These are phyloP conservation scores for Durotheca rogersii DNA, from an alignment of 495 filamentous ascomycete species.

Conservation along the genomic window DNA sequence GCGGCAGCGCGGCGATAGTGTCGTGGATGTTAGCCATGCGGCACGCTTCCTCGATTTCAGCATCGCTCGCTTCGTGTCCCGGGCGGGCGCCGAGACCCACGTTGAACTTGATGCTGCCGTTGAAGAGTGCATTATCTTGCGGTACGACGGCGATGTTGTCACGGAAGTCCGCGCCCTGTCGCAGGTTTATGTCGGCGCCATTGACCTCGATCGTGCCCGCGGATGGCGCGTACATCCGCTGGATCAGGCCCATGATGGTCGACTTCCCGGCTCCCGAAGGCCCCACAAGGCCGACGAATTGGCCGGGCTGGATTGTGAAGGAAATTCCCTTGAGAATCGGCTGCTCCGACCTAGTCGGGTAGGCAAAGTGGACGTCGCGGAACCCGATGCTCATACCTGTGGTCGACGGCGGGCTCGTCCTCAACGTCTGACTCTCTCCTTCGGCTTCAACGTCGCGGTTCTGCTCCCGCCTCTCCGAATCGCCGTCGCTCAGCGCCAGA, in stretches of 20 bases:
- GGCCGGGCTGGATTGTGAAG: conserved; percentile 56
- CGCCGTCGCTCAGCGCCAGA: neutral
- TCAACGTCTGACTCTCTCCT: conserved; percentile 36
- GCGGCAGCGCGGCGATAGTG: conserved; percentile 51
- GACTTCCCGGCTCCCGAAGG: conserved; percentile 61
- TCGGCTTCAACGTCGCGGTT: conserved; percentile 37
- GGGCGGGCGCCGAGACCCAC: conserved; percentile 47
- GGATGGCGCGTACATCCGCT: conserved; percentile 51
- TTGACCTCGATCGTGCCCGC: conserved; percentile 52
- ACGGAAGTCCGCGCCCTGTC: conserved; percentile 49
- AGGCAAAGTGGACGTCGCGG: conserved; percentile 59
- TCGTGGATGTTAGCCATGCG: conserved; percentile 35
- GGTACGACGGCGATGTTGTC: conserved; percentile 49
- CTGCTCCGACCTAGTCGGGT: conserved; percentile 51
- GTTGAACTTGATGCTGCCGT: conserved; percentile 53
- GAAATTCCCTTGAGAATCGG: conserved; percentile 54
- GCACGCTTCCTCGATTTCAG: conserved; percentile 51
- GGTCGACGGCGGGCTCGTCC: neutral
- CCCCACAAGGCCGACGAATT: conserved; percentile 60
- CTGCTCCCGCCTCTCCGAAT: neutral
- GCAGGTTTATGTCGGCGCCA: conserved; percentile 48
- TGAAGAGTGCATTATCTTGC: conserved; percentile 54
- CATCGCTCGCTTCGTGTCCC: conserved; percentile 40
- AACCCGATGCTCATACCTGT: conserved; percentile 47
- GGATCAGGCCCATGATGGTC: conserved; percentile 48